phyloP scores from a whole-genome alignment of 139 green algal species.

The Chlamydomonas sphaeroides region DNA sequence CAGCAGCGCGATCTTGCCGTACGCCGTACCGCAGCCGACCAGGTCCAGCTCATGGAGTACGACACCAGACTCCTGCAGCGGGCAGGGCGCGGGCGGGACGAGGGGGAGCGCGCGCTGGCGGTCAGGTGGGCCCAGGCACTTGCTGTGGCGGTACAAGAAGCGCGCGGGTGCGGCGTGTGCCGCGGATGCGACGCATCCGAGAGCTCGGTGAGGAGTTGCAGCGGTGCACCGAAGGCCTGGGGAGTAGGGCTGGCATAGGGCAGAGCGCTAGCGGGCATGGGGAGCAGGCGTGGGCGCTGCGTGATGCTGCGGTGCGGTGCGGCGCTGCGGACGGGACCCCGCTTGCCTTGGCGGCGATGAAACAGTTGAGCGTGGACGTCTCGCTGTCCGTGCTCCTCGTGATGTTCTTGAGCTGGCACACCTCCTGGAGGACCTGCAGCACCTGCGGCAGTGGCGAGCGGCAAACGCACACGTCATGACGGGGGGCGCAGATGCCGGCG shows the following conservation, averaged over 20 bases:
- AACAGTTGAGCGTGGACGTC: neutral
- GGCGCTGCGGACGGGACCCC: no score
- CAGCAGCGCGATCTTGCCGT: conserved; percentile 35
- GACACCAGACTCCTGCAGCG: conserved; percentile 10
- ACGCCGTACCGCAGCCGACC: conserved; percentile 30
- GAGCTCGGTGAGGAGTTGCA: no score
- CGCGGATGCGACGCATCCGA: no score
- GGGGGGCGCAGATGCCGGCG: no score
- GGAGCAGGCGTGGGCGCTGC: no score
- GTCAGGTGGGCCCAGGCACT: no score
- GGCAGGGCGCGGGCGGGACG: neutral
- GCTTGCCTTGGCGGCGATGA: neutral
- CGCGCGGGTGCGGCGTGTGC: no score
- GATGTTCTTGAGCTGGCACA: conserved; percentile 11
- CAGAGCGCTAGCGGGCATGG: neutral
- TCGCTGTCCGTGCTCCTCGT: neutral
- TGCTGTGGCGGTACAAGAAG: no score
- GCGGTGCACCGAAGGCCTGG: neutral
- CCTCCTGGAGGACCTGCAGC: neutral
- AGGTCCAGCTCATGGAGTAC: conserved; percentile 42
- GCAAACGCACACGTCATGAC: no score
- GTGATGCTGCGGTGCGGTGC: no score
- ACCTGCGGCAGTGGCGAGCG: no score
- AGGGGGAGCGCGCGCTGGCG: no score
- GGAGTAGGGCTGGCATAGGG: neutral